Evolutionary conservation across 805 yeast genomes (phyloP).

Genomic region (Lipomyces spencermartinsiae): DNA sequence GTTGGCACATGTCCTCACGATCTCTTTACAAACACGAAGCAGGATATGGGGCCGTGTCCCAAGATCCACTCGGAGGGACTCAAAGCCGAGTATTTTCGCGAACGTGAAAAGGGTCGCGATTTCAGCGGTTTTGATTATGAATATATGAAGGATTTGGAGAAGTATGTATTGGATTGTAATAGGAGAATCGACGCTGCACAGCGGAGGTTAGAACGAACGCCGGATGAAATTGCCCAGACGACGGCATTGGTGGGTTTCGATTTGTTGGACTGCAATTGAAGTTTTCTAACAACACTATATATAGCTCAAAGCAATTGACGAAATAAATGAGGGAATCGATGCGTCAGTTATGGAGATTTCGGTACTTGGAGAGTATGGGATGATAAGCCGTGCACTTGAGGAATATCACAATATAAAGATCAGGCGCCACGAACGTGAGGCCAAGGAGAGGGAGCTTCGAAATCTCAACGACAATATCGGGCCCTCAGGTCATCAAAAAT

Average conservation of each 20-base stretch:
- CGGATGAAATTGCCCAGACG: slow-evolving; percentile 67
- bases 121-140: slow-evolving; percentile 57
- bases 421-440: slow-evolving; percentile 53
- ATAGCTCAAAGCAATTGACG: slow-evolving; percentile 37
- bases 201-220: slow-evolving; percentile 70
- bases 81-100: slow-evolving; percentile 68
- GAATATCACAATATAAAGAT: slow-evolving; percentile 23
- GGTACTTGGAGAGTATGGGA: slow-evolving; percentile 31
- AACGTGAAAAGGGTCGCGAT: slow-evolving; percentile 49
- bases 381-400: slow-evolving; percentile 49
- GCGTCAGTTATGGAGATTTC: slow-evolving; percentile 36
- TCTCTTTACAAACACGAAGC: slow-evolving; percentile 78
- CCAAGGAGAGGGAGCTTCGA: slow-evolving; percentile 62
- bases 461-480: slow-evolving; percentile 73
- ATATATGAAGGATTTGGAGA: slow-evolving; percentile 55
- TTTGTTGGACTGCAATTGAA: not conserved
- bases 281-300: not conserved
- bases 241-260: slow-evolving; percentile 36
- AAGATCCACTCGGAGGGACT: slow-evolving; percentile 75
- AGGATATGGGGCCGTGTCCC: slow-evolving; percentile 81
- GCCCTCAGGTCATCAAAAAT: slow-evolving; percentile 84
- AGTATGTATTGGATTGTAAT: slow-evolving; percentile 70
- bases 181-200: slow-evolving; percentile 66
- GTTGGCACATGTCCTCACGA: slow-evolving; percentile 89
- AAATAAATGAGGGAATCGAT: slow-evolving; percentile 32